Percentiles rank a stretch among this genome's conserved stretches.
These are phyloP conservation scores for Gnomoniopsis sp. DNA, from an alignment of 2,329 filamentous ascomycete genomes.

Conservation along the genomic window DNA sequence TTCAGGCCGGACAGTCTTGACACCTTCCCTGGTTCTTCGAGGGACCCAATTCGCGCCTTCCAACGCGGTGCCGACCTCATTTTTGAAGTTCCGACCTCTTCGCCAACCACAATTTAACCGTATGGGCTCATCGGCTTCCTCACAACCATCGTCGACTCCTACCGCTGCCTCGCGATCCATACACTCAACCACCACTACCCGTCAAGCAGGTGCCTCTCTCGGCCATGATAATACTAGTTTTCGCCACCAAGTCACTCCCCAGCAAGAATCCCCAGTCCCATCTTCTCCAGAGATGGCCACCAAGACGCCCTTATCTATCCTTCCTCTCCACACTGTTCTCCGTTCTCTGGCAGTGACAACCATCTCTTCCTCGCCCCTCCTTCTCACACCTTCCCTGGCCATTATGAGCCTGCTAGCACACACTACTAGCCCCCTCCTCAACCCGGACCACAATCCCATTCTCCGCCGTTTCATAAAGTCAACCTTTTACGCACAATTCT, in stretches of 20 bases:
- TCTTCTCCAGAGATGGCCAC: conserved; percentile 18
- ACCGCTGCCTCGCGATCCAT: conserved; percentile 23
- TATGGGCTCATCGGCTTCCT: conserved; percentile 7
- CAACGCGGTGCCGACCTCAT: conserved; percentile 5
- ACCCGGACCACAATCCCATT: conserved; percentile 71
- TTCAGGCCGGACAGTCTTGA: background rate
- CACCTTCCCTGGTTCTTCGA: conserved; percentile 2
- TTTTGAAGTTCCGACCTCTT: conserved; percentile 14
- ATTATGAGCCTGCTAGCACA: conserved; percentile 68
- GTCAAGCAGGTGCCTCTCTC: conserved; percentile 11
- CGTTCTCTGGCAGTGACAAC: conserved; percentile 67
- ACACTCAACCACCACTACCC: conserved; percentile 22
- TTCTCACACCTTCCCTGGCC: conserved; percentile 67
- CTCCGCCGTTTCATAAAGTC: conserved; percentile 69
- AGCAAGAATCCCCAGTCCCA: conserved; percentile 12
- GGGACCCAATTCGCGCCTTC: conserved; percentile 5
- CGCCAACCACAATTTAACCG: conserved; percentile 18
- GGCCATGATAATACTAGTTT: conserved; percentile 13
- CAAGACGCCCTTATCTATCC: conserved; percentile 54
- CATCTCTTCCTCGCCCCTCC: conserved; percentile 65
- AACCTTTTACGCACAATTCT: conserved; percentile 90
- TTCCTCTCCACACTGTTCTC: conserved; percentile 64
- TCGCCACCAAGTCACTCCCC: conserved; percentile 16
- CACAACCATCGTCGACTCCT: conserved; percentile 1
- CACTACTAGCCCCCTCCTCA: conserved; percentile 62